A percentile compares a stretch with the other conserved stretches of the same genome.
These are phyloP conservation scores for Leccinum truebloodii DNA, from an alignment of 768 basidiomycete species.

Conservation along the genomic window DNA sequence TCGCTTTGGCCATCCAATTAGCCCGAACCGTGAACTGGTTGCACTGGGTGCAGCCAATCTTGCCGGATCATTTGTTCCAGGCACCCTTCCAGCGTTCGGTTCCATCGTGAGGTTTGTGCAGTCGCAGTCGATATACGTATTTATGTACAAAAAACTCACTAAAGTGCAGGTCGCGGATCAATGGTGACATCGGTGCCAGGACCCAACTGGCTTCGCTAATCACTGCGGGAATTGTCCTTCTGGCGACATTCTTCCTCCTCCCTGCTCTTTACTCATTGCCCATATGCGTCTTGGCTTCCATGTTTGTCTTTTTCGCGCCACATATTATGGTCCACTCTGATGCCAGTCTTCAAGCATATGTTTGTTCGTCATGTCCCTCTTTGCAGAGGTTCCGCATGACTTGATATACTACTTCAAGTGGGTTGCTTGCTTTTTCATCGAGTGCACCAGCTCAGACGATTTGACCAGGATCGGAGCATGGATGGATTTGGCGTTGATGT, in stretches of 20 bases:
- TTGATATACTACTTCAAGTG: constrained; percentile 82
- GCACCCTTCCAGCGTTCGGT: constrained; percentile 90
- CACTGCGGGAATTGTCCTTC: constrained; percentile 71
- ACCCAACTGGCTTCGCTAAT: constrained; percentile 89
- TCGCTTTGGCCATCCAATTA: constrained; percentile 85
- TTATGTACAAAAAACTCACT: background rate
- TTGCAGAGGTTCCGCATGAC: constrained; percentile 87
- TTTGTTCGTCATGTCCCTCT: constrained; percentile 80
- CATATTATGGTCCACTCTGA: constrained; percentile 12
- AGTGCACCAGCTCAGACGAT: background rate
- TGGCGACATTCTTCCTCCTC: constrained; percentile 88
- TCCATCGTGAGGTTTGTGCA: constrained; percentile 78
- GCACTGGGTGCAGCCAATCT: constrained; percentile 86
- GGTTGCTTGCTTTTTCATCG: constrained; percentile 19
- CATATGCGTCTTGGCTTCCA: constrained; percentile 84
- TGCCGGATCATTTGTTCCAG: constrained; percentile 76
- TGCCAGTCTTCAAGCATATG: constrained; percentile 56
- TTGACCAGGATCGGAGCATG: constrained; percentile 75
- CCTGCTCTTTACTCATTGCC: constrained; percentile 86
- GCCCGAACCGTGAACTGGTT: constrained; percentile 93
- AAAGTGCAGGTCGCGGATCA: constrained; percentile 70
- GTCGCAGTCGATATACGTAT: background rate
- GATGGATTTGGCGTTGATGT: constrained; percentile 86
- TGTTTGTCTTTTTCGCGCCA: constrained; percentile 51
- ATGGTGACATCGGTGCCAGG: constrained; percentile 83